Evolutionary conservation across 768 basidiomycete species (phyloP), one percentile per base, ranked within the genome.

Genomic region (Strobilomyces dryophilus): DNA sequence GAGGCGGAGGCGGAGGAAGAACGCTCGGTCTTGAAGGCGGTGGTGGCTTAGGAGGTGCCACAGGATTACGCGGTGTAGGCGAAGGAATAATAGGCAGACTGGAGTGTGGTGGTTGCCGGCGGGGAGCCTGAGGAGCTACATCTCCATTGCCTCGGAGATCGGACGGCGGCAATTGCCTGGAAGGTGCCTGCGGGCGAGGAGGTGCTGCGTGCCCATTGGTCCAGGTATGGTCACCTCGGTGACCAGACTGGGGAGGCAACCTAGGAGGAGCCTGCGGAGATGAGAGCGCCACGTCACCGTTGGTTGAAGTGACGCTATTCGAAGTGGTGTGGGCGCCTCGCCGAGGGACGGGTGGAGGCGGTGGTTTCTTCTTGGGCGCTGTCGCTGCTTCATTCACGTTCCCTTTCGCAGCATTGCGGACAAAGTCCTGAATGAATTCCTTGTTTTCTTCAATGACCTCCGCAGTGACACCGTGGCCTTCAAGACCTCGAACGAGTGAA

Each of bases 361-460:
- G 75, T 15, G 37, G 35, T 27, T 52, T 52, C 50, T 51, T 51
- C 44, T 40, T 76, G 57, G 76, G 77, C 49, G 74, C 70, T 34
- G 73, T 72, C n/a, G 64, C 67, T 2, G 68, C 64, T 10, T 73
- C 73, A 1, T 66, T 59, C 0, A 61, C 58, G 49, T 64, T 66
- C 58, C 68, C 63, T 60, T 71, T 63, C 44, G 72, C 64, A 15
- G 72, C 64, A 14, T 87, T 61, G 57, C 81, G 75, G 24, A 93
- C 79, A 63, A 84, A 99, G 57, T 85, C 78, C 64, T 85, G 86
- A 72, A 99, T 95, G 67, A 92, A 98, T 56, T 90, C 87, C 74
- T 87, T 87, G 62, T 98, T 86, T 57, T 86, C 73, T 55, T 76
- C 77, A 36, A 97, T 83, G 40, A 89, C 71, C 35, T 85, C 82